Percentiles rank a stretch among this genome's conserved stretches.
Conservation (phyloP, 2,329 filamentous ascomycete genomes). For the Didymosphaeria variabile region DNA sequence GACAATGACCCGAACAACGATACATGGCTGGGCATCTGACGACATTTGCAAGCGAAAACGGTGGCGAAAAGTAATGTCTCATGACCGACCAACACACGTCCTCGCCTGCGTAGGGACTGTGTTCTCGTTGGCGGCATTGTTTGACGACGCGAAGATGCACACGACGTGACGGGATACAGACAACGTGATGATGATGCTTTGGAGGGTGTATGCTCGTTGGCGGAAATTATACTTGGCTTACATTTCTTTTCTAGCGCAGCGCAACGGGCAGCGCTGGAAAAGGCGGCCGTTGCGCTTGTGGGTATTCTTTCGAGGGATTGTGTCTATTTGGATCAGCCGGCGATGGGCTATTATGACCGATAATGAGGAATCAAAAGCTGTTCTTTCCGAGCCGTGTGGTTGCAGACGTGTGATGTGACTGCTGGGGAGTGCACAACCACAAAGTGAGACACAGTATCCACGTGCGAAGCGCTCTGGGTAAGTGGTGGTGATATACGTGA, state of each 20-base stretch:
- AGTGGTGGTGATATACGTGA: not conserved
- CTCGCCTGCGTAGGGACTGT: conserved; percentile 15
- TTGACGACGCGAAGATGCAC: conserved; percentile 41
- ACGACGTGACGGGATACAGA: conserved; percentile 32
- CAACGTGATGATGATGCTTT: conserved; percentile 38
- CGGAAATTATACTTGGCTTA: conserved; percentile 29
- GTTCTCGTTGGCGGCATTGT: conserved; percentile 25
- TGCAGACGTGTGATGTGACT: not conserved
- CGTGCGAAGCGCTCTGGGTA: not conserved
- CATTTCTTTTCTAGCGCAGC: conserved; percentile 31
- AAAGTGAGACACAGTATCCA: conserved; percentile 1
- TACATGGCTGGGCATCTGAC: conserved; percentile 28
- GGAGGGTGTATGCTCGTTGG: conserved; percentile 32
- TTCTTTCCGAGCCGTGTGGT: conserved; percentile 31
- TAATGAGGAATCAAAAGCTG: conserved; percentile 53
- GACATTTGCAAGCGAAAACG: conserved; percentile 25
- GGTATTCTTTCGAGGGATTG: conserved; percentile 29
- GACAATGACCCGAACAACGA: conserved; percentile 24
- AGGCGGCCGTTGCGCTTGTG: conserved; percentile 20
- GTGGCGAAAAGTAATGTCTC: conserved; percentile 26
- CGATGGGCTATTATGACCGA: conserved; percentile 40
- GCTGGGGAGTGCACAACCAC: not conserved
- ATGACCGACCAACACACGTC: conserved; percentile 17
- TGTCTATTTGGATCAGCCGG: conserved; percentile 38
- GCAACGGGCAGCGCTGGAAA: conserved; percentile 24